Evolutionary conservation across 2,329 filamentous ascomycete species (phyloP).

Genomic region (Colletotrichum sp.): DNA sequence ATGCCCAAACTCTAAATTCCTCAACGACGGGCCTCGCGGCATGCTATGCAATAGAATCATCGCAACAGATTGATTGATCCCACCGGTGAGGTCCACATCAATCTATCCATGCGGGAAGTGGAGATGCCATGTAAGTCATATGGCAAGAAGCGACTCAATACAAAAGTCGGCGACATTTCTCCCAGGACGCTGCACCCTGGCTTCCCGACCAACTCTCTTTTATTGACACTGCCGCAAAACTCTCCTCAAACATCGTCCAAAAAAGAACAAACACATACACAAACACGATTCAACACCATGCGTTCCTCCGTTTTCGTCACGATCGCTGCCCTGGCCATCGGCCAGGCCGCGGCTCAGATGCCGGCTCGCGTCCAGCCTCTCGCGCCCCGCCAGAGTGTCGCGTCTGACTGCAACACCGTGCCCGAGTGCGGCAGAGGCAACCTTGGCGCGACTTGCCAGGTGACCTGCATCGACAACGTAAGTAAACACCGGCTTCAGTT

Average conservation of each 20-base stretch:
- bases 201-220: background rate
- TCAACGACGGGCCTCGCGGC: background rate
- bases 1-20: background rate
- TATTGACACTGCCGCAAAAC: background rate
- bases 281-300: background rate
- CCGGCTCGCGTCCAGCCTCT: background rate
- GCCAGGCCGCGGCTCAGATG: background rate
- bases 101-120: background rate
- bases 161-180: background rate
- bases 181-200: background rate
- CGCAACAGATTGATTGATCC: background rate
- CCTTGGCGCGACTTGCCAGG: background rate
- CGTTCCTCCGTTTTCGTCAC: background rate
- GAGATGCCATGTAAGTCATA: background rate
- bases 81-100: background rate
- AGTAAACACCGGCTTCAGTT: background rate
- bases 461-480: background rate
- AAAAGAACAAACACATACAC: background rate
- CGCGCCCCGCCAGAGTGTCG: background rate
- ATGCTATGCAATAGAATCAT: background rate
- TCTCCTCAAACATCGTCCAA: background rate
- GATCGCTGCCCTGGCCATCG: background rate
- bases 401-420: background rate
- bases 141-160: background rate
- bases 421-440: background rate